phyloP scores from a whole-genome alignment of 208 protist species.

The Polymyxa betae region DNA sequence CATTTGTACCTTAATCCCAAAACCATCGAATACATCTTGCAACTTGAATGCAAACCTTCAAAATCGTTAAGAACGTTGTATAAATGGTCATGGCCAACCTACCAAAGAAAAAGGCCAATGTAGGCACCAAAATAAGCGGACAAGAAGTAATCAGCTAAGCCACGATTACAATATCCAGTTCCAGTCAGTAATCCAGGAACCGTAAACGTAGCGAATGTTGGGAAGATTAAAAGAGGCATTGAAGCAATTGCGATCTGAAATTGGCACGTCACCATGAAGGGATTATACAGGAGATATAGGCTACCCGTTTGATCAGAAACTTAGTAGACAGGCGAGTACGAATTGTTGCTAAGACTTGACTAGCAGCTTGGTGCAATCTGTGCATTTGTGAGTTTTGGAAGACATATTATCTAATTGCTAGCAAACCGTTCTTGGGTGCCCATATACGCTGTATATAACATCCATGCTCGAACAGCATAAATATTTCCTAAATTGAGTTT shows the following conservation, averaged over 20 bases:
- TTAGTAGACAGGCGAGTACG: neutral
- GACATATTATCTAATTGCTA: too few relatives aligned
- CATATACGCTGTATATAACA: neutral
- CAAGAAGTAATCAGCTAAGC: neutral
- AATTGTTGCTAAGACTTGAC: neutral
- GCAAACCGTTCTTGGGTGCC: neutral
- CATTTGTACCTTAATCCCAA: neutral
- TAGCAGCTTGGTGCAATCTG: neutral
- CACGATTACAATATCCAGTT: neutral
- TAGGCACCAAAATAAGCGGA: neutral
- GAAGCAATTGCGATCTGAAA: neutral
- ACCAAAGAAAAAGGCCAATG: neutral
- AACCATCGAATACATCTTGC: neutral
- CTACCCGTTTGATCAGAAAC: neutral
- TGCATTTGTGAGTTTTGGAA: neutral
- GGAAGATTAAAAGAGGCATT: neutral
- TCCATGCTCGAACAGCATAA: neutral
- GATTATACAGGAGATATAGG: too few relatives aligned
- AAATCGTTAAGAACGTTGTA: neutral
- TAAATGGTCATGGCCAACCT: neutral
- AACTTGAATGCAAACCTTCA: neutral
- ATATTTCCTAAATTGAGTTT: neutral
- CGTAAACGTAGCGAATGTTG: neutral
- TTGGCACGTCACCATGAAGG: too few relatives aligned
- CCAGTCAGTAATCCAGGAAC: neutral